phyloP scores from a whole-genome alignment of 306 rosid genomes.

The Chamaecrista fasciculata region DNA sequence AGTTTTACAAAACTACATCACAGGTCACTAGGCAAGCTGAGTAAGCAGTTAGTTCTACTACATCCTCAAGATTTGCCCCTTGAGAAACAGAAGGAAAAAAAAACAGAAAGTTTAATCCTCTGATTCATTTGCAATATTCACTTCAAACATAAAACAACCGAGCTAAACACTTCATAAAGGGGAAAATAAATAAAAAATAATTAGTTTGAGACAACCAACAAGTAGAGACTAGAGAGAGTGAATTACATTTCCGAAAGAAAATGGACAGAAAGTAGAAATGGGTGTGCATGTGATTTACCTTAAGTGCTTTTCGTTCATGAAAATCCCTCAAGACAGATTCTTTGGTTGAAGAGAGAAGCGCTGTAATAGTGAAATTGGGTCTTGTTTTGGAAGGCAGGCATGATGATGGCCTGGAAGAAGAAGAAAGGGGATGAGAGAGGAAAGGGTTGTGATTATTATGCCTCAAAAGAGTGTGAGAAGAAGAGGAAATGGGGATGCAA shows the following conservation, averaged over 20 bases:
- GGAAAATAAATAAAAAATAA: no score
- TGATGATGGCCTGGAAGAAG: conserved; percentile 40
- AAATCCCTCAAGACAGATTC: conserved; percentile 65
- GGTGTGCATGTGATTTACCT: conserved; percentile 42
- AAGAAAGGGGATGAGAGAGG: neutral
- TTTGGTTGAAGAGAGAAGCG: conserved; percentile 58
- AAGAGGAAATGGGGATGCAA: conserved; percentile 51
- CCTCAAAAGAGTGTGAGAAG: conserved; percentile 51
- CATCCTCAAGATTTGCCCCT: neutral
- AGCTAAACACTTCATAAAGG: neutral
- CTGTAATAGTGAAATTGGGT: conserved; percentile 44
- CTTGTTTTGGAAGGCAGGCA: conserved; percentile 44
- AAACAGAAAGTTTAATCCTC: neutral
- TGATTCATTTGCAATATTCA: neutral
- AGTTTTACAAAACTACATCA: neutral
- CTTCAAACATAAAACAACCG: neutral
- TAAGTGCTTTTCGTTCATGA: conserved; percentile 69
- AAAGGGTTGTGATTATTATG: conserved; percentile 47
- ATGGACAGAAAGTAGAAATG: neutral
- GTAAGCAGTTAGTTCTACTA: neutral
- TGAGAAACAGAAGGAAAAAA: neutral
- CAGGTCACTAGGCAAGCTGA: neutral
- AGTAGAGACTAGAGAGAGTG: neutral
- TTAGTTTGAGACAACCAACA: neutral
- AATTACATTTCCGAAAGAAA: neutral